phyloP scores from a whole-genome alignment of 768 basidiomycete species.

The Multifurca ochricompacta region DNA sequence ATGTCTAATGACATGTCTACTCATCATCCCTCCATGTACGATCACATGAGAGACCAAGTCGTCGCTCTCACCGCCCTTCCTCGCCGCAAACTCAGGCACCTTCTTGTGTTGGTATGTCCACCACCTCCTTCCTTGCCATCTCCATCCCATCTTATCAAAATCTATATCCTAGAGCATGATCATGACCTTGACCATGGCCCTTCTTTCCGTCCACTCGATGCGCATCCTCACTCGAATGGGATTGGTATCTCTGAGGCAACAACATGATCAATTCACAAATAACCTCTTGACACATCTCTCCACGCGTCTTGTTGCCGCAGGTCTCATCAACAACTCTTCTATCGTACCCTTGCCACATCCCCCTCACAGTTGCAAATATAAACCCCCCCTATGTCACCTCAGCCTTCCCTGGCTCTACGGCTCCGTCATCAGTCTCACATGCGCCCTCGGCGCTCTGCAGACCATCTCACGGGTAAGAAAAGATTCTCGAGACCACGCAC shows the following conservation, averaged over 20 bases:
- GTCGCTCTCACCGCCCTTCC: not conserved
- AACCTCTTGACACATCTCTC: slow-evolving; percentile 8
- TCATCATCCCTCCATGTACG: slow-evolving; percentile 13
- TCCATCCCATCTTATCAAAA: not conserved
- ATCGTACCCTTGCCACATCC: slow-evolving; percentile 1
- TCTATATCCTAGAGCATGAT: slow-evolving; percentile 8
- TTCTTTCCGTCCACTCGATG: slow-evolving; percentile 15
- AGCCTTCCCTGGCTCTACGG: slow-evolving; percentile 19
- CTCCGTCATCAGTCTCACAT: slow-evolving; percentile 10
- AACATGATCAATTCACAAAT: slow-evolving; percentile 6
- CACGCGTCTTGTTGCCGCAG: slow-evolving; percentile 1
- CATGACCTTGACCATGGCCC: slow-evolving; percentile 15
- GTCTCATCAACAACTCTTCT: slow-evolving; percentile 8
- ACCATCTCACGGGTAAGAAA: slow-evolving; percentile 12
- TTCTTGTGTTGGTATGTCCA: slow-evolving; percentile 11
- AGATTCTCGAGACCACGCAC: slow-evolving; percentile 2
- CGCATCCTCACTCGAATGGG: slow-evolving; percentile 10
- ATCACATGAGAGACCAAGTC: slow-evolving; percentile 1
- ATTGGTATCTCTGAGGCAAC: not conserved
- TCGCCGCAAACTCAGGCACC: slow-evolving; percentile 14
- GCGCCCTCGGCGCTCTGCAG: slow-evolving; percentile 4
- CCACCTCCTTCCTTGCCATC: not conserved
- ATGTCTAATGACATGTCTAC: slow-evolving; percentile 10
- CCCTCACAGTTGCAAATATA: slow-evolving; percentile 8
- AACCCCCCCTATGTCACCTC: slow-evolving; percentile 6